A percentile compares a stretch with the other conserved stretches of the same genome.
Conservation (phyloP, 2,329 filamentous ascomycete species). For the Aschersonia sp. region DNA sequence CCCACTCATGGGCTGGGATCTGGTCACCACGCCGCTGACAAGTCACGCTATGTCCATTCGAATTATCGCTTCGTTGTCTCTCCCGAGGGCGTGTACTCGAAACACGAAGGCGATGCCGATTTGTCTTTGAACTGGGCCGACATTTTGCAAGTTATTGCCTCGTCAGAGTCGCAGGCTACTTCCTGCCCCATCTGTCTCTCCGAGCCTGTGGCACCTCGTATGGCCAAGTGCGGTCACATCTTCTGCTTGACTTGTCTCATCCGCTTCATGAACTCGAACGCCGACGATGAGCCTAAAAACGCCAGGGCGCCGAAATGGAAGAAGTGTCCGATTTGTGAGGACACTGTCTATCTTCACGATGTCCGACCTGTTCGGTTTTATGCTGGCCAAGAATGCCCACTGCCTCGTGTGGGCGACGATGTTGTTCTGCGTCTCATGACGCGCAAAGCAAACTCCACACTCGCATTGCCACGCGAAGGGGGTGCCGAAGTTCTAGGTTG, state of each 20-base stretch:
- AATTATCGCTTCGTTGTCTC: constrained; percentile 96
- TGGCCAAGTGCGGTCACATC: constrained; percentile 95
- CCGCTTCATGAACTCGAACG: constrained; percentile 82
- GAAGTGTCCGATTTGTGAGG: constrained; percentile 93
- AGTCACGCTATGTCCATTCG: constrained; percentile 80
- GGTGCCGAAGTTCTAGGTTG: constrained; percentile 52
- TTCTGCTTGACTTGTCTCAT: constrained; percentile 91
- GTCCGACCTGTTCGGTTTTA: constrained; percentile 85
- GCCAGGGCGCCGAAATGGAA: constrained; percentile 72
- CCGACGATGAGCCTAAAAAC: constrained; percentile 50
- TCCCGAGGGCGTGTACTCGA: constrained; percentile 63
- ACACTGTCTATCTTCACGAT: constrained; percentile 84
- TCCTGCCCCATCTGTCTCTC: constrained; percentile 93
- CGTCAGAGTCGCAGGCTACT: constrained; percentile 72
- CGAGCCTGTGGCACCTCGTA: constrained; percentile 81
- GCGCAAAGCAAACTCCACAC: constrained; percentile 63
- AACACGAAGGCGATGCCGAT: constrained; percentile 75
- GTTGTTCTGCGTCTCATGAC: constrained; percentile 80
- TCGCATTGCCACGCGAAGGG: constrained; percentile 76
- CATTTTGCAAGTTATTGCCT: constrained; percentile 84
- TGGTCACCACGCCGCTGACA: constrained; percentile 80
- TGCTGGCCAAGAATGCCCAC: constrained; percentile 67
- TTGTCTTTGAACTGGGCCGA: constrained; percentile 81
- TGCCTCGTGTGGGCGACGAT: constrained; percentile 74
- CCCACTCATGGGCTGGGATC: constrained; percentile 76